Evolutionary conservation across 1,139 yeast species (phyloP), one percentile per base, ranked within the genome.

Genomic region (Yamadazyma aaseri): DNA sequence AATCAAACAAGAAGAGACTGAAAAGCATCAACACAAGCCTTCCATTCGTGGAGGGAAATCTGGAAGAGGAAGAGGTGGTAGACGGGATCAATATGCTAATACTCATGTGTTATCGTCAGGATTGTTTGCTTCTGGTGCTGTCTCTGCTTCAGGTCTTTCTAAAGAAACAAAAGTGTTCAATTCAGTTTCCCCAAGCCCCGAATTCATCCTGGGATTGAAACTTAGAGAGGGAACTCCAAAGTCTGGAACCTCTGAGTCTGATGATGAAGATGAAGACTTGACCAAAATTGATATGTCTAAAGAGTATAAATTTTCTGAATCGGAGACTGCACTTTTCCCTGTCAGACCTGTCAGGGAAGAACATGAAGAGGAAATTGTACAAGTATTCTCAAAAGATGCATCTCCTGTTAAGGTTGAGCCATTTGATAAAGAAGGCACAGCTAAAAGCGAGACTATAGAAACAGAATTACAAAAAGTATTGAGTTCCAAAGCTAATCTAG

Each of bases 101-200:
- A 82, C 90, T 0, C 86, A 79, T 46, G 62, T 83, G 30, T 81
- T 83, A 7, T 72, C 83, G 1, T 67, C 84, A 2, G 94, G 94
- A 20, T 87, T 90, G 0, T 63, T 84, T 38, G 75, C 87, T 6
- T 72, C 84, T 20, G 86, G 86, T 5, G 74, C 79, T 9, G 84
- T 79, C 3, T 55, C 69, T 1, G 37, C 56, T 46, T 33, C 55
- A 48, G 50, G 65, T 40, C 32, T 57, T 38, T 49, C 56, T 9
- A 27, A 29, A 17, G 38, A 33, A 6, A 27, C 23, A 5, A 28
- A 36, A 6, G 28, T 34, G 10, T 34, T 31, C 27, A 20, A 29
- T 12, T 33, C 38, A 46, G 62, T 6, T 42, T 60, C 22, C 56
- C 69, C 11, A 34, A 20, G 57, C 63, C 64, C 71, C 3, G 73